A percentile compares a stretch with the other conserved stretches of the same genome.
phyloP scores from a whole-genome alignment of 306 rosid species.

The Corylus avellana region DNA sequence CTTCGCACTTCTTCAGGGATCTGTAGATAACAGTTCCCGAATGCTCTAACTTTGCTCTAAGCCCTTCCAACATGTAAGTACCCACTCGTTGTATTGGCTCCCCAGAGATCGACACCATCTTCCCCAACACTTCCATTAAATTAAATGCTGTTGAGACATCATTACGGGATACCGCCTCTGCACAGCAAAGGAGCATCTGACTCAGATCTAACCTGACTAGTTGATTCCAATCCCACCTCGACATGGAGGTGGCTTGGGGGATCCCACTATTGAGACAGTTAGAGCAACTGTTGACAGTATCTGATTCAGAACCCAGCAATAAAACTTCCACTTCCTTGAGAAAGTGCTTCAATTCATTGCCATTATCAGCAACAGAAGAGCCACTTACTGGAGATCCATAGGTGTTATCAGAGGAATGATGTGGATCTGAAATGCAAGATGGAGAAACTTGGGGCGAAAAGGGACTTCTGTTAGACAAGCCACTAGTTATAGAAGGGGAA shows the following conservation, averaged over 20 bases:
- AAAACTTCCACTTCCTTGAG: slow-evolving; percentile 66
- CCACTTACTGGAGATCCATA: slow-evolving; percentile 74
- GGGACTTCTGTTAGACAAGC: slow-evolving; percentile 65
- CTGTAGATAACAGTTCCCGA: slow-evolving; percentile 87
- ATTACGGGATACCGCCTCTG: slow-evolving; percentile 47
- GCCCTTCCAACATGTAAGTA: slow-evolving; percentile 96
- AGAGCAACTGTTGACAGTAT: slow-evolving; percentile 53
- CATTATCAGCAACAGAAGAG: slow-evolving; percentile 58
- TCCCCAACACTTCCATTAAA: slow-evolving; percentile 61
- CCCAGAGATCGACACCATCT: slow-evolving; percentile 84
- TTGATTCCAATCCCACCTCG: slow-evolving; percentile 39
- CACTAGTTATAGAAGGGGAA: slow-evolving; percentile 78
- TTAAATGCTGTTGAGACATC: slow-evolving; percentile 46
- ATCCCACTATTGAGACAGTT: slow-evolving; percentile 39
- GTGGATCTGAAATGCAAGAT: slow-evolving; percentile 67
- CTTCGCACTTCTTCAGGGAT: slow-evolving; percentile 58
- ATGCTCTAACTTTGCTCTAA: slow-evolving; percentile 75
- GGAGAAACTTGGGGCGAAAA: slow-evolving; percentile 75
- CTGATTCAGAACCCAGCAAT: slow-evolving; percentile 69
- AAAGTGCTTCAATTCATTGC: slow-evolving; percentile 48
- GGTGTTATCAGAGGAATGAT: slow-evolving; percentile 58
- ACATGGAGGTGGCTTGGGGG: slow-evolving; percentile 24
- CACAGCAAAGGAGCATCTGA: slow-evolving; percentile 56
- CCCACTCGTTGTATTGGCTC: slow-evolving; percentile 80
- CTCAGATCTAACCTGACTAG: slow-evolving; percentile 46